Percentiles rank a stretch among this genome's conserved stretches.
phyloP scores from a whole-genome alignment of 495 filamentous ascomycete genomes.

The Penicillium lagena region DNA sequence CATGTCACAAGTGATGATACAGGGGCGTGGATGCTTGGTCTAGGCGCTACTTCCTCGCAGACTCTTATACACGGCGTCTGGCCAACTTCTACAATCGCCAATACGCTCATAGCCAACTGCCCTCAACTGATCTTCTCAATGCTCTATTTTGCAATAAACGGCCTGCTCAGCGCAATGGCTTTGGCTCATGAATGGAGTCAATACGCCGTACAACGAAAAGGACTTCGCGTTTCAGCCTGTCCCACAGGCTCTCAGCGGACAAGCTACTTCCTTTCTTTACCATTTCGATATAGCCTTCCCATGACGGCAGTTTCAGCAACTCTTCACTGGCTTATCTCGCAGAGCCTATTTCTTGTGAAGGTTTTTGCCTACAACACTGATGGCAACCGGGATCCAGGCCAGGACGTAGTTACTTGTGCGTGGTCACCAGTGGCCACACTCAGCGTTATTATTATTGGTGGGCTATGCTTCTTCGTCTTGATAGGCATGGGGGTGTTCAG shows the following conservation, averaged over 20 bases:
- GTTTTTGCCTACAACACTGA: constrained; percentile 7
- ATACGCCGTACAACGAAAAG: constrained; percentile 16
- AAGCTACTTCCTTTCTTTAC: constrained; percentile 42
- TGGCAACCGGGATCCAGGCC: constrained; percentile 3
- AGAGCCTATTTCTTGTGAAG: constrained; percentile 30
- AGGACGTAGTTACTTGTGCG: background rate
- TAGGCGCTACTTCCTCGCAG: too few relatives aligned
- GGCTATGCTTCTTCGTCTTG: background rate
- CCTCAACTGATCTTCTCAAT: constrained; percentile 33
- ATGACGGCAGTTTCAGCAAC: constrained; percentile 20
- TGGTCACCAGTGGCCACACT: background rate
- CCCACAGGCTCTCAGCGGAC: constrained; percentile 31
- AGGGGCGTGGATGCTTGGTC: too few relatives aligned
- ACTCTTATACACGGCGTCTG: background rate
- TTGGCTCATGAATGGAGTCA: constrained; percentile 22
- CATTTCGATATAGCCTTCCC: constrained; percentile 35
- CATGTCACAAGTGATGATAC: too few relatives aligned
- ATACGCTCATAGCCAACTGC: constrained; percentile 25
- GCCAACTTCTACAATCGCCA: constrained; percentile 3
- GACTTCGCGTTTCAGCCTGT: constrained; percentile 32
- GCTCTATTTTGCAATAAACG: constrained; percentile 27
- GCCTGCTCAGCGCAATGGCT: constrained; percentile 24
- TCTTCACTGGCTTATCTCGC: constrained; percentile 38
- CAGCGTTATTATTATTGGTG: background rate
- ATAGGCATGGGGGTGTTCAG: background rate